phyloP scores from a whole-genome alignment of 2,329 filamentous ascomycete genomes.

The Colletotrichum sublineola region DNA sequence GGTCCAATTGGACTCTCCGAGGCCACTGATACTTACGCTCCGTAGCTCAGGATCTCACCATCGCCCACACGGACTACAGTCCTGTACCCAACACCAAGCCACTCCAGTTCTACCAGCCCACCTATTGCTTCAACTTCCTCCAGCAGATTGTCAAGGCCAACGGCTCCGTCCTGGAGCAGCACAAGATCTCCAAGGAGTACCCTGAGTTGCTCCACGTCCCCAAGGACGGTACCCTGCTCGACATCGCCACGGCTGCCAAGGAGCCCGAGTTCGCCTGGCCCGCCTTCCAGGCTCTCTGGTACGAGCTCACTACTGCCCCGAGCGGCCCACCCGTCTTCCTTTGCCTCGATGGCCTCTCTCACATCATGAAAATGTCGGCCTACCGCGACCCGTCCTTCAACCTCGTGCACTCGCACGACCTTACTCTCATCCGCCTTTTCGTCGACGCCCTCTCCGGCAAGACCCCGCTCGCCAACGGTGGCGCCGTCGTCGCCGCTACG shows the following conservation, averaged over 20 bases:
- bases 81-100: conserved; percentile 72
- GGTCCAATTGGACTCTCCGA: neutral
- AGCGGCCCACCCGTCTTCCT: conserved; percentile 75
- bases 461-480: conserved; percentile 76
- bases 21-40: conserved; percentile 15
- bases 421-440: conserved; percentile 82
- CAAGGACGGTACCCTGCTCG: conserved; percentile 72
- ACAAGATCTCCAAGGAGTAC: conserved; percentile 61
- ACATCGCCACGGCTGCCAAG: conserved; percentile 77
- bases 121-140: conserved; percentile 82
- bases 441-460: conserved; percentile 76
- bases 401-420: conserved; percentile 86
- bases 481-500: conserved; percentile 81
- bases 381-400: conserved; percentile 81
- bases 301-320: conserved; percentile 73
- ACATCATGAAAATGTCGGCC: conserved; percentile 82
- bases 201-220: conserved; percentile 70
- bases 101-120: conserved; percentile 80
- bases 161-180: conserved; percentile 68
- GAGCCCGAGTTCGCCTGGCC: conserved; percentile 85
- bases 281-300: conserved; percentile 84
- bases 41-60: conserved; percentile 83
- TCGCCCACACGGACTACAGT: conserved; percentile 84
- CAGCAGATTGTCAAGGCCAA: conserved; percentile 81
- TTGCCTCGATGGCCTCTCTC: conserved; percentile 81